phyloP scores from a whole-genome alignment of 179 eudicot species.

The Carnegiea gigantea region DNA sequence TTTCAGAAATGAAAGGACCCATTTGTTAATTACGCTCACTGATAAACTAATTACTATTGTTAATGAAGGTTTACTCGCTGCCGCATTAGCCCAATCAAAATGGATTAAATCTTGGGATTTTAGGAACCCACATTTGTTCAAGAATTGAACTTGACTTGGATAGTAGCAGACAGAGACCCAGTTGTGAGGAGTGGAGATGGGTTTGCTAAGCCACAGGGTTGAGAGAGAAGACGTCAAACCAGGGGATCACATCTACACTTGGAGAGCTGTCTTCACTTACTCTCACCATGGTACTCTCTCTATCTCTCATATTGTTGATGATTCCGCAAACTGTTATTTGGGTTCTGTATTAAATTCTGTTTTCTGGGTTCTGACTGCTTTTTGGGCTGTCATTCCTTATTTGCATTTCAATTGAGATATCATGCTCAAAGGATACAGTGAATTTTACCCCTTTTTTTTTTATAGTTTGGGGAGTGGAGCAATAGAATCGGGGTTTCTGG shows the following conservation, averaged over 20 bases:
- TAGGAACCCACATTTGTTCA: not conserved
- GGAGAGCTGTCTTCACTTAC: constrained; percentile 77
- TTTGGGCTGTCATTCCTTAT: not conserved
- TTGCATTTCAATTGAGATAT: not conserved
- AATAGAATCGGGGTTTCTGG: not conserved
- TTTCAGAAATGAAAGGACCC: not conserved
- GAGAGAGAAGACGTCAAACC: constrained; percentile 61
- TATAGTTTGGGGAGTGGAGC: not conserved
- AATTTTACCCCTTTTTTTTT: not conserved
- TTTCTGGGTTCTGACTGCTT: not conserved
- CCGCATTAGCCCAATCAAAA: not conserved
- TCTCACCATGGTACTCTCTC: constrained; percentile 69
- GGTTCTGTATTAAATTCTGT: not conserved
- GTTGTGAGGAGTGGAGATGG: constrained; percentile 27
- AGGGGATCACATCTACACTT: constrained; percentile 83
- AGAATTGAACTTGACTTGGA: not conserved
- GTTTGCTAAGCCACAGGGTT: constrained; percentile 56
- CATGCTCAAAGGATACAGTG: not conserved
- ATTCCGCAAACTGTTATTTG: not conserved
- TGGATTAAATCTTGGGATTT: not conserved
- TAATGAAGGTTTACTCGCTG: not conserved
- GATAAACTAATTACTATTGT: not conserved
- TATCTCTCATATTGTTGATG: not conserved
- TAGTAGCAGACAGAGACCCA: no score
- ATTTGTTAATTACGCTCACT: not conserved